Evolutionary conservation across 805 yeast species (phyloP), one percentile per base, ranked within the genome.

Genomic region (Wickerhamiella dianesei): DNA sequence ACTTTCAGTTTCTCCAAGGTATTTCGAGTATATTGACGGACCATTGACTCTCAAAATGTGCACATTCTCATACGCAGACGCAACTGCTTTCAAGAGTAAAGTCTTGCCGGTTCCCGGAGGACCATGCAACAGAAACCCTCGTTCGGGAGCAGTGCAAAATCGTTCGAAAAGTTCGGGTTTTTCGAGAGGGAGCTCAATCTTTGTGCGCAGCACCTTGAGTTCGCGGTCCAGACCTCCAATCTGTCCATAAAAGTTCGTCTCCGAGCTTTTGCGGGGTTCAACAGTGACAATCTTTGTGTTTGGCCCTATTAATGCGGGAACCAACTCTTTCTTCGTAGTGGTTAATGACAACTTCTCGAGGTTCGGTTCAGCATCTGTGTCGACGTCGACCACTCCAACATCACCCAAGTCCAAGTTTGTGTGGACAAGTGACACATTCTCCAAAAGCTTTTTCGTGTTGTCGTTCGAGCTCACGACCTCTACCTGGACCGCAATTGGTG

Each of bases 81-180:
- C 94, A 8, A 89, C 78, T 21, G 95, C 81, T 46, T 83, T 73
- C 35, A 92, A 68, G 5, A 92, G 70, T 85, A 88, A 76, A 1
- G 96, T 83, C 61, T 89, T 89, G 44, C 98, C 98, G 0, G 96
- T 89, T 3, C 98, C 98, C 2, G 97, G 92, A 2, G 96, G 95
- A 0, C 98, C 98, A 65, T 89, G 95, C 12, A 89, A 64, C 14
- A 89, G 66, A n/a, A 89, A 77, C 35, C 98, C 98, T 48, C 96
- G 70, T 13, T 96, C 96, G 6, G 98, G 96, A 6, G 80, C 72
- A 17, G 87, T 80, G n/a, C 89, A 87, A 66, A 89, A 92, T 46
- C 82, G 77, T 5, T 79, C 71, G 56, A 88, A 89, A 29, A 86
- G 64, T 4, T 73, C 71, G 0, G 96, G 95, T 48, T 76, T 76